phyloP scores from a whole-genome alignment of 1,139 yeast species.

The Hemisphaericaspora lyxosophila region DNA sequence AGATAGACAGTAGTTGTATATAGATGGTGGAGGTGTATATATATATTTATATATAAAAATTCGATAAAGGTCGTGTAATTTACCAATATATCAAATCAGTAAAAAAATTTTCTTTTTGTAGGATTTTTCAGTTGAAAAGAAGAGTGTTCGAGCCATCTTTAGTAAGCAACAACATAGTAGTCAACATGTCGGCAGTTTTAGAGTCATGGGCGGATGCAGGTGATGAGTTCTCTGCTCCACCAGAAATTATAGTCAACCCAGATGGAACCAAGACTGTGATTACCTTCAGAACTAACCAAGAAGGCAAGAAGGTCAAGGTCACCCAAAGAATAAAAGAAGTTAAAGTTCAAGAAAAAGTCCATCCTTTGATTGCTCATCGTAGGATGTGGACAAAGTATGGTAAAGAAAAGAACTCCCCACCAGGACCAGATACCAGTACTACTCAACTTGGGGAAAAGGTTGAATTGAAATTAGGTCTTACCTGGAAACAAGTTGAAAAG shows the following conservation, averaged over 20 bases:
- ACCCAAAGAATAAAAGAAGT: slow-evolving; percentile 83
- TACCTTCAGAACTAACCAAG: slow-evolving; percentile 70
- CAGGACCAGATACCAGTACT: slow-evolving; percentile 86
- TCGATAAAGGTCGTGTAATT: slow-evolving; percentile 3
- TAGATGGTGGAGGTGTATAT: background rate
- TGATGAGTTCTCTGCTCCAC: slow-evolving; percentile 65
- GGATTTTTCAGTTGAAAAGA: slow-evolving; percentile 2
- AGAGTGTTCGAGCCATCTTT: slow-evolving; percentile 1
- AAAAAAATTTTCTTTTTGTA: slow-evolving; percentile 1
- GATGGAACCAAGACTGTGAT: slow-evolving; percentile 92
- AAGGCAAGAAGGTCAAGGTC: slow-evolving; percentile 82
- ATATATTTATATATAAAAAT: background rate
- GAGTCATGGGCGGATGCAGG: slow-evolving; percentile 70
- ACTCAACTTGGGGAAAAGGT: slow-evolving; percentile 90
- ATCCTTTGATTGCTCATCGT: slow-evolving; percentile 70
- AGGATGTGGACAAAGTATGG: slow-evolving; percentile 83
- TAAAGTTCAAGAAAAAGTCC: slow-evolving; percentile 77
- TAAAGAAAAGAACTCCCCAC: slow-evolving; percentile 67
- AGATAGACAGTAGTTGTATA: no score
- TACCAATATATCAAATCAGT: background rate
- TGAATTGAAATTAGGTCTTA: slow-evolving; percentile 62
- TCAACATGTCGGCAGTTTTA: slow-evolving; percentile 42
- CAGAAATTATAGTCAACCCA: slow-evolving; percentile 70
- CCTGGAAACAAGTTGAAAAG: slow-evolving; percentile 69
- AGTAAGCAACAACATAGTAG: no score